These are phyloP conservation scores for Exophiala spinifera DNA, from an alignment of 2,329 filamentous ascomycete species.

Conservation along the genomic window DNA sequence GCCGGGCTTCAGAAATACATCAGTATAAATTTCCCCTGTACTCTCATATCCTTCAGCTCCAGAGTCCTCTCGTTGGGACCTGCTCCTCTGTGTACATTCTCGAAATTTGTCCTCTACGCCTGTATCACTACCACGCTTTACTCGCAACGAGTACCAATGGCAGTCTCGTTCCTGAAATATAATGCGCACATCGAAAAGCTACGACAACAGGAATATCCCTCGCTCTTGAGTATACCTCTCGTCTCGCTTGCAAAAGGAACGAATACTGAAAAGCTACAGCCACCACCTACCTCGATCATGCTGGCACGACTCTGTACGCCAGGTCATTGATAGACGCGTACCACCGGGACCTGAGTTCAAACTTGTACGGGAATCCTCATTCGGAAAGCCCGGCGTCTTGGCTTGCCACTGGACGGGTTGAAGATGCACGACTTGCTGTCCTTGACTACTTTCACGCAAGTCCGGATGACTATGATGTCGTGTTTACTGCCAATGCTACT, in stretches of 20 bases:
- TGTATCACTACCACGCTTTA: no score
- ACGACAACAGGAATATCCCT: background rate
- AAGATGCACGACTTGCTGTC: conserved; percentile 68
- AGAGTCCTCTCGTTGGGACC: no score
- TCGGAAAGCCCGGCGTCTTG: conserved; percentile 79
- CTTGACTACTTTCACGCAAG: conserved; percentile 77
- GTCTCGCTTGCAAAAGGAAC: background rate
- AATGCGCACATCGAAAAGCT: background rate
- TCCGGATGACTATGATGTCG: conserved; percentile 74
- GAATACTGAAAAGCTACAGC: conserved; percentile 44
- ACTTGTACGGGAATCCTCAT: conserved; percentile 86
- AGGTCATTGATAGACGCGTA: conserved; percentile 78
- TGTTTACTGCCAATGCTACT: conserved; percentile 92
- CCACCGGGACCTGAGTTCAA: conserved; percentile 69
- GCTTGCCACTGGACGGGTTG: conserved; percentile 67
- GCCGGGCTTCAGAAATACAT: no score
- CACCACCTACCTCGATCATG: conserved; percentile 87
- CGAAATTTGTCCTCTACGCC: no score
- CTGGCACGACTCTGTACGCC: conserved; percentile 75
- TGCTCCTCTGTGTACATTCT: no score
- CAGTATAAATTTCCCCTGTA: no score
- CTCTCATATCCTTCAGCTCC: no score
- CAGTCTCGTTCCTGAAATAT: no score
- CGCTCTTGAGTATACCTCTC: background rate
- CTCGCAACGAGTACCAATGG: no score